phyloP scores from a whole-genome alignment of 257 asterid species.

The Hygrophila difformis region DNA sequence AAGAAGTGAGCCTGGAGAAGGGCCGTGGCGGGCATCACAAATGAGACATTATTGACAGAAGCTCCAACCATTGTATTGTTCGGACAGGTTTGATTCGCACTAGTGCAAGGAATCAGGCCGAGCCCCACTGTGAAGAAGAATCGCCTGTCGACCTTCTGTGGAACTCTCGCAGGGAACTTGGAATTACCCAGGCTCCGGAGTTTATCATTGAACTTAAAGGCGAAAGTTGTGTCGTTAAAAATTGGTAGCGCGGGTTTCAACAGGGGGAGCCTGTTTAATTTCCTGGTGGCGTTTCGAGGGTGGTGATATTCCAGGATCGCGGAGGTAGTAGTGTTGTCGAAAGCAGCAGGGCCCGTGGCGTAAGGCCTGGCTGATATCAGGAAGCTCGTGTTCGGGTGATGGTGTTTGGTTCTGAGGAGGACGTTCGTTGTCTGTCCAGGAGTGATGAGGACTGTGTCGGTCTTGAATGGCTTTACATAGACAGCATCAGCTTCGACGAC shows the following conservation, averaged over 20 bases:
- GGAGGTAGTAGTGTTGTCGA: conserved; percentile 41
- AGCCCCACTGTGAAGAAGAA: conserved; percentile 40
- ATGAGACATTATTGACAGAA: conserved; percentile 38
- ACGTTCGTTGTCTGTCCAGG: conserved; percentile 45
- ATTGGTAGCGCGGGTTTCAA: conserved; percentile 20
- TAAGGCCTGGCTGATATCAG: conserved; percentile 31
- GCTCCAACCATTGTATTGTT: conserved; percentile 35
- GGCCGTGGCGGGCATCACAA: conserved; percentile 30
- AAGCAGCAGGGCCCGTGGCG: conserved; percentile 33
- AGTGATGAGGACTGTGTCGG: conserved; percentile 22
- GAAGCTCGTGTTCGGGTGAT: conserved; percentile 18
- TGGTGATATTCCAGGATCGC: conserved; percentile 35
- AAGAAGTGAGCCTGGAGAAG: conserved; percentile 32
- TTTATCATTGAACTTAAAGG: conserved; percentile 18
- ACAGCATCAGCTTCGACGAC: conserved; percentile 37
- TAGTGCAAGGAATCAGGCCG: conserved; percentile 30
- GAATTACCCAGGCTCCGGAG: conserved; percentile 15
- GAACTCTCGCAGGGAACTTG: conserved; percentile 25
- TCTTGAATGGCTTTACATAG: conserved; percentile 35
- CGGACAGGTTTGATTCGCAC: conserved; percentile 22
- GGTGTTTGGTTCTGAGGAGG: conserved; percentile 26
- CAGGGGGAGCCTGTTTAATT: conserved; percentile 6
- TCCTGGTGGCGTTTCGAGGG: not conserved
- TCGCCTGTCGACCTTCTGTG: conserved; percentile 22
- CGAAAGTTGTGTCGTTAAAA: conserved; percentile 29